Conservation (phyloP, 805 yeast species). For the Candida endomychidarum region DNA sequence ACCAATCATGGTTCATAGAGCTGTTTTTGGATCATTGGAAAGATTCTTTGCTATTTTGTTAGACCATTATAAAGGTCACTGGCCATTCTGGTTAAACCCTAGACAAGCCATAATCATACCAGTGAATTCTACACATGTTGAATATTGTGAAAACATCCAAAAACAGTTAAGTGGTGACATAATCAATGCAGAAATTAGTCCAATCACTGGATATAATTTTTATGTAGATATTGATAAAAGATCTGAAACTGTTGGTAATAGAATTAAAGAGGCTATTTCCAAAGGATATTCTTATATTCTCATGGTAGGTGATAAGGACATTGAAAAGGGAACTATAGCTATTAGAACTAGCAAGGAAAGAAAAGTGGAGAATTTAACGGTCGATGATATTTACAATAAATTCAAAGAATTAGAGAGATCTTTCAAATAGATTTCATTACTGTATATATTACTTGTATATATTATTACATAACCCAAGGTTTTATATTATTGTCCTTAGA, state of each 20-base stretch:
- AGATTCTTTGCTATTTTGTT: conserved; percentile 87
- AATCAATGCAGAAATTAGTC: conserved; percentile 40
- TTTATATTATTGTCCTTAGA: too few relatives aligned
- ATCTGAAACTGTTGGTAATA: conserved; percentile 72
- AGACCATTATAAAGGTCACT: conserved; percentile 86
- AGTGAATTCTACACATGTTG: conserved; percentile 60
- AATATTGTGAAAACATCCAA: conserved; percentile 52
- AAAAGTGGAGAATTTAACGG: conserved; percentile 41
- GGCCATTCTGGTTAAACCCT: conserved; percentile 98
- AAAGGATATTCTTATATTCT: conserved; percentile 77
- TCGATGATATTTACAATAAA: conserved; percentile 50
- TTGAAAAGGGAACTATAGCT: conserved; percentile 56
- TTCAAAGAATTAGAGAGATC: conserved; percentile 60
- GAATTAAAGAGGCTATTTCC: conserved; percentile 74
- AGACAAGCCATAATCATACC: conserved; percentile 87
- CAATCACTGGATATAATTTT: conserved; percentile 59
- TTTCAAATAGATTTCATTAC: conserved; percentile 31
- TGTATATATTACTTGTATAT: conserved; percentile 2
- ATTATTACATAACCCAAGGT: conserved; percentile 5
- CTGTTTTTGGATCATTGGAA: conserved; percentile 92
- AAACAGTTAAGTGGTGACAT: conserved; percentile 47
- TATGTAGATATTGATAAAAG: conserved; percentile 75
- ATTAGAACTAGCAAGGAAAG: conserved; percentile 59
- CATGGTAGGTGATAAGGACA: conserved; percentile 87
- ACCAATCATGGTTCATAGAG: conserved; percentile 96